phyloP scores from a whole-genome alignment of 805 yeast species.

The Suhomyces tanzawaensis region DNA sequence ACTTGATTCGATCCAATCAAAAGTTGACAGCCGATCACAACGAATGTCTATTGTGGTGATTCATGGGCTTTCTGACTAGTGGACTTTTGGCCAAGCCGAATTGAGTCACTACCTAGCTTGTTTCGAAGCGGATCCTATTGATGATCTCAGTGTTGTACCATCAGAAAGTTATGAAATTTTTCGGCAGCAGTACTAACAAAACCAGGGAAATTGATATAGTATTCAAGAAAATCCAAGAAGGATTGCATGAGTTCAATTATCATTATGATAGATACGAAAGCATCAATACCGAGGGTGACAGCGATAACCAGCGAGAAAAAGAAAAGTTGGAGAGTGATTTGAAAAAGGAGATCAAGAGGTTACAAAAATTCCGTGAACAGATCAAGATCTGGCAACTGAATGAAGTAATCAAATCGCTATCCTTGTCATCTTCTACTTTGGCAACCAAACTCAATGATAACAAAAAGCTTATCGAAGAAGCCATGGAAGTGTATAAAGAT shows the following conservation, averaged over 20 bases:
- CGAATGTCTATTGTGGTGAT: too few species aligned
- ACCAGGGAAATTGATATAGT: slow-evolving; percentile 20
- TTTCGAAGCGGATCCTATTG: too few species aligned
- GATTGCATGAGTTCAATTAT: slow-evolving; percentile 44
- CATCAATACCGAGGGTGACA: slow-evolving; percentile 26
- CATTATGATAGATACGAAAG: slow-evolving; percentile 44
- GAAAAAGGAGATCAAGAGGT: slow-evolving; percentile 45
- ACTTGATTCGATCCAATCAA: background rate
- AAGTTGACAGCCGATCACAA: background rate
- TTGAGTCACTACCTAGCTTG: too few species aligned
- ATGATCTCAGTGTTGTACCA: too few species aligned
- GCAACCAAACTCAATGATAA: slow-evolving; percentile 32
- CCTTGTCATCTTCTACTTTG: slow-evolving; percentile 11
- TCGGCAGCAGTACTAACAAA: slow-evolving; percentile 2
- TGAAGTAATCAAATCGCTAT: slow-evolving; percentile 15
- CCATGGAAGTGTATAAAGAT: slow-evolving; percentile 45
- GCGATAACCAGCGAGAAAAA: slow-evolving; percentile 44
- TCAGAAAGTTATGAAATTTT: too few species aligned
- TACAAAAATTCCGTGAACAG: slow-evolving; percentile 46
- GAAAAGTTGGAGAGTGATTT: slow-evolving; percentile 42
- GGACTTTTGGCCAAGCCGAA: too few species aligned
- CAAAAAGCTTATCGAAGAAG: slow-evolving; percentile 41
- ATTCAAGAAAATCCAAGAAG: slow-evolving; percentile 45
- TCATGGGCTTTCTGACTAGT: too few species aligned
- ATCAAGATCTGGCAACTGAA: slow-evolving; percentile 45